Percentiles rank a stretch among this genome's conserved stretches.
These are phyloP conservation scores for Lodderomyces metapsilosis DNA, from an alignment of 1,139 yeast species.

Conservation along the genomic window DNA sequence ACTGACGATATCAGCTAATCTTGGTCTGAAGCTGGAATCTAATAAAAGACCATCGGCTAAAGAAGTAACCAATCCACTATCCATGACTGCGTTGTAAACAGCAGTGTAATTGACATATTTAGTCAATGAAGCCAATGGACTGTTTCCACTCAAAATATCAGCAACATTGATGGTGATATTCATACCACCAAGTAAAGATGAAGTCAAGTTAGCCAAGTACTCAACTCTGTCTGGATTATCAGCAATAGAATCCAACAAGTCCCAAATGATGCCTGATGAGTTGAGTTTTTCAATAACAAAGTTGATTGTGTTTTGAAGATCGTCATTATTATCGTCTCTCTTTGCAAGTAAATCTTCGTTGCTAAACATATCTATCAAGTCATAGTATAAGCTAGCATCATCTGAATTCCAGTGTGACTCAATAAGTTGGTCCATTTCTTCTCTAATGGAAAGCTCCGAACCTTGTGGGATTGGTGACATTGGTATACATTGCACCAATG, in stretches of 20 bases:
- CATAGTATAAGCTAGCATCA: constrained; percentile 14
- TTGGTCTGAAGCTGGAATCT: constrained; percentile 35
- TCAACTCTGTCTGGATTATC: constrained; percentile 29
- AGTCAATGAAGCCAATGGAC: neutral
- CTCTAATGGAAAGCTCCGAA: constrained; percentile 18
- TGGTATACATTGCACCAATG: constrained; percentile 15
- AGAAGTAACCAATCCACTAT: constrained; percentile 38
- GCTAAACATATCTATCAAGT: constrained; percentile 12
- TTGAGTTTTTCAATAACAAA: constrained; percentile 29
- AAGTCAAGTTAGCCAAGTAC: constrained; percentile 32
- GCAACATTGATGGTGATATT: constrained; percentile 10
- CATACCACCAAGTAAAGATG: constrained; percentile 16
- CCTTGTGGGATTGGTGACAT: constrained; percentile 20
- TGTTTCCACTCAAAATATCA: constrained; percentile 4
- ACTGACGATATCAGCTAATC: constrained; percentile 34
- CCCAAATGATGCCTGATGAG: constrained; percentile 37
- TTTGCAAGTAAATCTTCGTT: constrained; percentile 1
- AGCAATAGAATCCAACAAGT: constrained; percentile 36
- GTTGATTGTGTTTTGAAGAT: constrained; percentile 20
- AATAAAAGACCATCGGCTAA: constrained; percentile 37
- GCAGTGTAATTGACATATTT: constrained; percentile 25
- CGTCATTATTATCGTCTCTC: constrained; percentile 16
- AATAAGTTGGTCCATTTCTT: constrained; percentile 15
- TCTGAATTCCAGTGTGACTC: constrained; percentile 15
- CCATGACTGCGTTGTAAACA: constrained; percentile 21